These are phyloP conservation scores for Mycena venus DNA, from an alignment of 768 basidiomycete genomes.

Conservation along the genomic window DNA sequence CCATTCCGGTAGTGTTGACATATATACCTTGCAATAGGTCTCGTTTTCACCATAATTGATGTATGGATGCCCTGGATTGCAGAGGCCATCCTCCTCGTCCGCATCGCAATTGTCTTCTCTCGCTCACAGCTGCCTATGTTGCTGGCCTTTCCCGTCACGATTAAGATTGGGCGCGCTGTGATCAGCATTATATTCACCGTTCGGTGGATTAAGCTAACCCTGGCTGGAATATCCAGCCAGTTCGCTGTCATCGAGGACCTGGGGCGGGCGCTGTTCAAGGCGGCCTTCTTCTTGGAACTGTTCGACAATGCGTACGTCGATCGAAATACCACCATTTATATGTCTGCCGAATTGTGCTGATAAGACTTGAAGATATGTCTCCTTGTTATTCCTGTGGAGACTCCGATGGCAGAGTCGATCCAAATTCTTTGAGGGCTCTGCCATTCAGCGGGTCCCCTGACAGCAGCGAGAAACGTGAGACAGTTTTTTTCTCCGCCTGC, in stretches of 20 bases:
- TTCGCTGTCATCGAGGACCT: background rate
- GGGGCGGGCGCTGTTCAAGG: background rate
- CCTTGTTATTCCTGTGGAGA: background rate
- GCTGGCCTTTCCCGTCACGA: constrained; percentile 3
- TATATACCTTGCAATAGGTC: background rate
- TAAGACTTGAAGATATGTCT: background rate
- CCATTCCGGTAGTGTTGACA: background rate
- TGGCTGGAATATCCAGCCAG: background rate
- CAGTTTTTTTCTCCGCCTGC: background rate
- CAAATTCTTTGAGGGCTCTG: background rate
- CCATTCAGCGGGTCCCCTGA: background rate
- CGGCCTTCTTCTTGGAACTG: background rate
- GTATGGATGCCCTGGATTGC: constrained; percentile 22
- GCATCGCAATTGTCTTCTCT: constrained; percentile 5
- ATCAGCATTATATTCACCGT: background rate
- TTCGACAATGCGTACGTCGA: background rate
- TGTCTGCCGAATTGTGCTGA: background rate
- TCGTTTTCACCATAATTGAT: background rate
- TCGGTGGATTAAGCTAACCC: background rate
- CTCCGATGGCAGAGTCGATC: background rate
- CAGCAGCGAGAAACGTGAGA: background rate
- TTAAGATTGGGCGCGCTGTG: constrained; percentile 13
- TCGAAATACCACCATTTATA: no score
- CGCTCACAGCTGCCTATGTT: constrained; percentile 9
- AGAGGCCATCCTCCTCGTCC: constrained; percentile 18